Percentiles rank a stretch among this genome's conserved stretches.
phyloP scores from a whole-genome alignment of 2,329 filamentous ascomycete species.

The Gnomoniopsis sp. region DNA sequence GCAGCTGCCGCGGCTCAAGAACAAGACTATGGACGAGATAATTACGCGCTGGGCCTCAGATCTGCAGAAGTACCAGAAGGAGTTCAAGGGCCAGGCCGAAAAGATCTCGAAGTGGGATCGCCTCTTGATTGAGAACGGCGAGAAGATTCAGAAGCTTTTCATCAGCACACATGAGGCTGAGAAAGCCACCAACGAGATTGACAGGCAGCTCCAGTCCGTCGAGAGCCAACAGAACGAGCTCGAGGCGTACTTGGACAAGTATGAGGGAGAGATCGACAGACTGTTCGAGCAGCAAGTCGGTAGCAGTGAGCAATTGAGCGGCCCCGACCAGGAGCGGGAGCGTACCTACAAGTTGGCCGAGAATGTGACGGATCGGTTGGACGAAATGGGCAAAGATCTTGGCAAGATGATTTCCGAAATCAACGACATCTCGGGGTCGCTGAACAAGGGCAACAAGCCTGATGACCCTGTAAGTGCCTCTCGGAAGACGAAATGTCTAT shows the following conservation, averaged over 20 bases:
- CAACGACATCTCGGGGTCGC: slow-evolving; percentile 82
- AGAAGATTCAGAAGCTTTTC: slow-evolving; percentile 92
- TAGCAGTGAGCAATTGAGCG: slow-evolving; percentile 71
- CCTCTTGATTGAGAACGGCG: slow-evolving; percentile 86
- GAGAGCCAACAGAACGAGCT: slow-evolving; percentile 93
- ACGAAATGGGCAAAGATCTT: slow-evolving; percentile 90
- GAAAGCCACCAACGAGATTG: slow-evolving; percentile 87
- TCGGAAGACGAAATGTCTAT: neutral
- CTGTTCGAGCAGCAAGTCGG: slow-evolving; percentile 79
- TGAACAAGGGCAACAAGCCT: slow-evolving; percentile 85
- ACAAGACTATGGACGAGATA: slow-evolving; percentile 99
- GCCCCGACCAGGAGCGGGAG: slow-evolving; percentile 93
- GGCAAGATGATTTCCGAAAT: slow-evolving; percentile 98
- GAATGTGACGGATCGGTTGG: slow-evolving; percentile 83
- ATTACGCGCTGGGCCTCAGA: slow-evolving; percentile 96
- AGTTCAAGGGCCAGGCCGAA: slow-evolving; percentile 86
- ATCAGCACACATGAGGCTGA: slow-evolving; percentile 91
- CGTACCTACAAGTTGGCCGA: slow-evolving; percentile 94
- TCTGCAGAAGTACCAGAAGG: slow-evolving; percentile 92
- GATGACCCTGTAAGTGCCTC: slow-evolving; percentile 72
- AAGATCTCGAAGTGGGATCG: slow-evolving; percentile 90
- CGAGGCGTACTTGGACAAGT: slow-evolving; percentile 81
- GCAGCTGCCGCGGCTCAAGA: slow-evolving; percentile 86
- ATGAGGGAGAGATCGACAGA: slow-evolving; percentile 87
- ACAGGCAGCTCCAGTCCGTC: slow-evolving; percentile 83